These are phyloP conservation scores for Meyerozyma guilliermondii DNA, from an alignment of 1,139 yeast genomes.

Conservation along the genomic window DNA sequence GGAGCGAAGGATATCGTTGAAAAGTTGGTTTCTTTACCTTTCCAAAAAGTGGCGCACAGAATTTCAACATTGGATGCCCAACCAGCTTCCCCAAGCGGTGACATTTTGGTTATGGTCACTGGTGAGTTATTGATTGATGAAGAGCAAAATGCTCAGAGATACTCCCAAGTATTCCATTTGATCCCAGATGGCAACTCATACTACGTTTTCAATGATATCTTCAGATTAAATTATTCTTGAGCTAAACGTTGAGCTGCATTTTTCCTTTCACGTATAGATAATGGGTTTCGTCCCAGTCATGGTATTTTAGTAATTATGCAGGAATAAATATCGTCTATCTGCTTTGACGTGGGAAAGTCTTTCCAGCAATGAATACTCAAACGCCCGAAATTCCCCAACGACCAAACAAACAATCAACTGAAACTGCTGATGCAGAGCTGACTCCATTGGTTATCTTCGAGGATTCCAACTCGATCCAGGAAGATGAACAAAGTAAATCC, in stretches of 20 bases:
- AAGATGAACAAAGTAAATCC: not conserved
- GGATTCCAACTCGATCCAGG: not conserved
- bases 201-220: constrained; percentile 93
- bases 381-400: constrained; percentile 12
- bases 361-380: not conserved
- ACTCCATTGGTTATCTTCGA: not conserved
- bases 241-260: not conserved
- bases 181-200: constrained; percentile 88
- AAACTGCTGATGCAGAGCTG: not conserved
- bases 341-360: not conserved
- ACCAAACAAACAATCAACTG: constrained; percentile 9
- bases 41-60: constrained; percentile 88
- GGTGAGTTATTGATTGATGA: constrained; percentile 93
- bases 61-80: constrained; percentile 95
- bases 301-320: not conserved
- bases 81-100: constrained; percentile 93
- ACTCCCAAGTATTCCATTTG: constrained; percentile 95
- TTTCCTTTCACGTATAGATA: not conserved
- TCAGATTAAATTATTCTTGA: constrained; percentile 79
- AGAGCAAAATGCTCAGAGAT: constrained; percentile 91
- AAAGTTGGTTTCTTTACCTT: constrained; percentile 81
- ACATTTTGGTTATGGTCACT: constrained; percentile 94
- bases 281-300: not conserved
- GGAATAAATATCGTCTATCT: not conserved
- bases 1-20: constrained; percentile 92